Evolutionary conservation across 148 eudicot genomes (phyloP), one percentile per base, ranked within the genome.

Genomic region (Rhododendron molle): DNA sequence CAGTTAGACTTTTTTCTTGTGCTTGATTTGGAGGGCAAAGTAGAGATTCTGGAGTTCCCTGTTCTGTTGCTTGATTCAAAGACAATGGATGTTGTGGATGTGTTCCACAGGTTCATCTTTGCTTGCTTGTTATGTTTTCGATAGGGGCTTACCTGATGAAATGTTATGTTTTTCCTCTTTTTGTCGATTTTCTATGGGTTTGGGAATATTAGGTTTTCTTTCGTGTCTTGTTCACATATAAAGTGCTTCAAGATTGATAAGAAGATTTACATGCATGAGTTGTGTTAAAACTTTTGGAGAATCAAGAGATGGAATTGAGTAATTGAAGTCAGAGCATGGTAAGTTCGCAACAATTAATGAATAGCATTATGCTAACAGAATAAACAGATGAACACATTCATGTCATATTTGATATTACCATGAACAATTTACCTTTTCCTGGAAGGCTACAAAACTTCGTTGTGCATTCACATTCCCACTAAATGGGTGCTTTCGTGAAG

Each of bases 31-130:
- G 99, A 96, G 89, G 99, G 99, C 84, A 96, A 96, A 90, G 93
- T 95, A 83, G 99, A 96, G 91, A 95, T 96, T 90, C 92, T 97
- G 54, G 99, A 97, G 87, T 97, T 97, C 87, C 99, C 99, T 30
- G 98, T 97, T 72, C 84, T 97, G 85, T 84, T 97, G 85, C 81
- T 97, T 85, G 94, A 97, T 86, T 94, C 98, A 8, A 92, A 91
- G 88, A 93, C 98, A 43, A 84, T 93, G 95, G 90, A 89, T 52
- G 93, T 93, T 20, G 92, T 91, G 49, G 95, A 94, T 85, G 86
- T 94, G 34, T 97, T 97, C 89, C 99, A 97, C 95, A 97, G 99
- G 99, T 97, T 82, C 84, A 36, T 62, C 62, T 76, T 78, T 81
- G 28, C 89, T 88, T 76, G 54, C 44, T 79, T 28, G 13, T 47